Percentiles rank a stretch among this genome's conserved stretches.
Conservation (phyloP, 202 grass and related monocot genomes). For the Carex sylvatica region DNA sequence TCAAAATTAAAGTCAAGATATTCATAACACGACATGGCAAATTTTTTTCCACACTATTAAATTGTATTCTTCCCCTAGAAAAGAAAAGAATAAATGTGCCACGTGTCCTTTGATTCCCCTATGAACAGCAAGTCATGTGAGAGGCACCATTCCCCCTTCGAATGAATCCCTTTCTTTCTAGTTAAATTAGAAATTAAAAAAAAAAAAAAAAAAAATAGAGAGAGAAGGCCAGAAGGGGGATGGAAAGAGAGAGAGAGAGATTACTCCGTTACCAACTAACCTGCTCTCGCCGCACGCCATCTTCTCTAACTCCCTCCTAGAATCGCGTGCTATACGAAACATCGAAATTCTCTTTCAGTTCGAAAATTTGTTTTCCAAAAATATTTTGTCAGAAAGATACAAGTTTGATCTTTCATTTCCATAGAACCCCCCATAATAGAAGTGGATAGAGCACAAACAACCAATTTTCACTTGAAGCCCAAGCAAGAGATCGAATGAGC, state of each 20-base stretch:
- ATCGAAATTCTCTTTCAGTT: neutral
- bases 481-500: constrained; percentile 21
- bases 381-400: neutral
- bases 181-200: neutral
- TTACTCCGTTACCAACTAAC: constrained; percentile 16
- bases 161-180: neutral
- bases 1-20: no score
- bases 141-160: neutral
- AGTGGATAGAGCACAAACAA: neutral
- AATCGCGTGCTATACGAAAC: neutral
- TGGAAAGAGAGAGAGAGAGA: neutral
- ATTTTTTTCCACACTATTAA: neutral
- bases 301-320: constrained; percentile 2
- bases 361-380: neutral
- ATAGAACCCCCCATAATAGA: neutral
- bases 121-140: constrained; percentile 10
- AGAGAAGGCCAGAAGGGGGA: neutral
- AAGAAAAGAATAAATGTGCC: neutral
- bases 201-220: neutral
- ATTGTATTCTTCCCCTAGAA: neutral
- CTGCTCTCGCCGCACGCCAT: neutral
- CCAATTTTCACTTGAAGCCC: neutral
- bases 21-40: no score
- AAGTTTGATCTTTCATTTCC: neutral
- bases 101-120: neutral